A percentile compares a stretch with the other conserved stretches of the same genome.
Conservation (phyloP, 1,284 basidiomycete genomes). For the Anthracocystis walkeri region DNA sequence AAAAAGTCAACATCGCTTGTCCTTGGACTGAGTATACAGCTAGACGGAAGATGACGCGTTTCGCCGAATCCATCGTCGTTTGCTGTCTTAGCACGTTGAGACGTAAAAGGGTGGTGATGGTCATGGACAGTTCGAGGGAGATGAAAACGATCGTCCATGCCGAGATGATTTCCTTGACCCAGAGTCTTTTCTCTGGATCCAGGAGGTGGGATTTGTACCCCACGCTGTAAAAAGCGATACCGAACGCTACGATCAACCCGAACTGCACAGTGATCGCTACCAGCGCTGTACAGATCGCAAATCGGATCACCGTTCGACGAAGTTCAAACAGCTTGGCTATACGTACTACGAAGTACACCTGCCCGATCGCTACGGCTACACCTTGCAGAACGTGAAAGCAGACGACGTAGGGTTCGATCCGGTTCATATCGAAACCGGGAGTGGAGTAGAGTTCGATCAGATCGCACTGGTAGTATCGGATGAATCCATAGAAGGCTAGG, state of each 20-base stretch:
- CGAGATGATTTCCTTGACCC: conserved; percentile 21
- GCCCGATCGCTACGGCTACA: conserved; percentile 31
- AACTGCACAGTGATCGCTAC: conserved; percentile 10
- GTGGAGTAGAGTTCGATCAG: conserved; percentile 15
- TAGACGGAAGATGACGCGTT: conserved; percentile 20
- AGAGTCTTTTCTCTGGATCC: background rate
- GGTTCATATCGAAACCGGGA: conserved; percentile 28
- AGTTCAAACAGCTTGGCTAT: conserved; percentile 36
- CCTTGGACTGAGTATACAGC: conserved; percentile 40
- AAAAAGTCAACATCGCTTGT: conserved; percentile 18
- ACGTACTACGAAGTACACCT: conserved; percentile 28
- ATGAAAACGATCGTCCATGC: conserved; percentile 34
- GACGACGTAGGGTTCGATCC: conserved; percentile 28
- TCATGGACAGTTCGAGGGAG: conserved; percentile 23
- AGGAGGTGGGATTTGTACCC: conserved; percentile 20
- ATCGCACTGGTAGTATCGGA: conserved; percentile 7
- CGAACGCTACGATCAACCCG: conserved; percentile 27
- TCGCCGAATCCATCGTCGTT: conserved; percentile 24
- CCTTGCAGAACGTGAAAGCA: conserved; percentile 21
- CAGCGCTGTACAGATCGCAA: background rate
- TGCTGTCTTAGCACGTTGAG: conserved; percentile 15
- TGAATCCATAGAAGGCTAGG: conserved; percentile 2
- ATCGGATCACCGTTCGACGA: background rate
- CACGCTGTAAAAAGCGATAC: conserved; percentile 11
- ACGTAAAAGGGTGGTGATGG: conserved; percentile 24